Percentiles rank a stretch among this genome's conserved stretches.
phyloP scores from a whole-genome alignment of 345 rosid species.

The Hibiscus trionum region DNA sequence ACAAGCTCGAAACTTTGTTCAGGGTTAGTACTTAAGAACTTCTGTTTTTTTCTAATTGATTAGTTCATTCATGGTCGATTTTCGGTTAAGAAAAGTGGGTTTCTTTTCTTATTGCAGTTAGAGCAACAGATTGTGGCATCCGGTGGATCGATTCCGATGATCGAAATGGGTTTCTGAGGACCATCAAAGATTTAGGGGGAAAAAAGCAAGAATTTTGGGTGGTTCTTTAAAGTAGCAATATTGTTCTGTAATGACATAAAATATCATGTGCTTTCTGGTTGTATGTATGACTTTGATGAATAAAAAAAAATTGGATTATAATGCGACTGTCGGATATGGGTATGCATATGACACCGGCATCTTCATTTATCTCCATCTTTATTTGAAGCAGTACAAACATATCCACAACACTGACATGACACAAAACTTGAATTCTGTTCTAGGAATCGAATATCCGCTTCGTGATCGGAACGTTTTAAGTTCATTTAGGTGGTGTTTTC shows the following conservation, averaged over 20 bases:
- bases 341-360: background rate
- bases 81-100: background rate
- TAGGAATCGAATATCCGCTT: background rate
- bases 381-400: background rate
- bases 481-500: constrained; percentile 37
- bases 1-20: constrained; percentile 71
- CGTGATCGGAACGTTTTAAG: background rate
- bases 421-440: background rate
- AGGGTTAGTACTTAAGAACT: constrained; percentile 35
- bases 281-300: background rate
- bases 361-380: background rate
- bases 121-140: constrained; percentile 90
- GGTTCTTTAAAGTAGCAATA: constrained; percentile 13
- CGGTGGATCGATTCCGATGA: constrained; percentile 60
- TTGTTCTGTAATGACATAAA: background rate
- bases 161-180: constrained; percentile 41
- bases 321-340: background rate
- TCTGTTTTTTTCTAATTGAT: background rate
- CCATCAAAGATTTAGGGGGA: background rate
- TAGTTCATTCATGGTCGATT: background rate
- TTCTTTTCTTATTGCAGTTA: constrained; percentile 37
- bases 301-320: background rate
- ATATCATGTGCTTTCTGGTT: background rate
- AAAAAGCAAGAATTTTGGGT: constrained; percentile 1
- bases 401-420: background rate